phyloP scores from a whole-genome alignment of 768 basidiomycete species.

The Xanthoconium stramineum region DNA sequence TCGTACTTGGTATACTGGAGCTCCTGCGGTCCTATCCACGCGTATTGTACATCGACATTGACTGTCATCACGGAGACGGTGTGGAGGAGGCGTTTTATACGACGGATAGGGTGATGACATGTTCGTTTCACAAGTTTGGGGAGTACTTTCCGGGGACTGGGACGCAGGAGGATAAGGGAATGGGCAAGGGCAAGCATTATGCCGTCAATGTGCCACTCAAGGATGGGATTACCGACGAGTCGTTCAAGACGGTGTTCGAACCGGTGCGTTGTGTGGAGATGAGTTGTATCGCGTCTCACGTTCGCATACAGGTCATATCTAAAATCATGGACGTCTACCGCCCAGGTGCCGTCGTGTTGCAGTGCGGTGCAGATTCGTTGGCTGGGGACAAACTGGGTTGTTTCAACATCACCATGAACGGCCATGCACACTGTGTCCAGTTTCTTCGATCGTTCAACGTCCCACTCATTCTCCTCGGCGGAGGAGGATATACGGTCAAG shows the following conservation, averaged over 20 bases:
- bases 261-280: slow-evolving; percentile 53
- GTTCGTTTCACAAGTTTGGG: slow-evolving; percentile 95
- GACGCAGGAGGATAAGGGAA: slow-evolving; percentile 80
- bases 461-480: slow-evolving; percentile 89
- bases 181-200: slow-evolving; percentile 82
- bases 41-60: slow-evolving; percentile 96
- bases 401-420: slow-evolving; percentile 94
- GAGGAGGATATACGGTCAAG: slow-evolving; percentile 96
- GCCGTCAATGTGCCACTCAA: slow-evolving; percentile 90
- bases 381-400: slow-evolving; percentile 94
- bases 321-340: slow-evolving; percentile 85
- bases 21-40: slow-evolving; percentile 81
- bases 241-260: slow-evolving; percentile 85
- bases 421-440: slow-evolving; percentile 88
- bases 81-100: slow-evolving; percentile 99
- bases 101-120: slow-evolving; percentile 96
- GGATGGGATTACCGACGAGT: slow-evolving; percentile 91
- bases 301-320: slow-evolving; percentile 59
- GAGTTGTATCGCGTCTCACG: not conserved
- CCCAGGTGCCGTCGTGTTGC: slow-evolving; percentile 85
- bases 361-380: slow-evolving; percentile 95
- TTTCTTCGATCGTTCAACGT: slow-evolving; percentile 80
- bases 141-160: slow-evolving; percentile 77
- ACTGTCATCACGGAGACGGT: slow-evolving; percentile 97
- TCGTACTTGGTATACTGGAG: slow-evolving; percentile 91